Percentiles rank a stretch among this genome's conserved stretches.
phyloP scores from a whole-genome alignment of 1,284 basidiomycete genomes.

The Phellopilus nigrolimitatus region DNA sequence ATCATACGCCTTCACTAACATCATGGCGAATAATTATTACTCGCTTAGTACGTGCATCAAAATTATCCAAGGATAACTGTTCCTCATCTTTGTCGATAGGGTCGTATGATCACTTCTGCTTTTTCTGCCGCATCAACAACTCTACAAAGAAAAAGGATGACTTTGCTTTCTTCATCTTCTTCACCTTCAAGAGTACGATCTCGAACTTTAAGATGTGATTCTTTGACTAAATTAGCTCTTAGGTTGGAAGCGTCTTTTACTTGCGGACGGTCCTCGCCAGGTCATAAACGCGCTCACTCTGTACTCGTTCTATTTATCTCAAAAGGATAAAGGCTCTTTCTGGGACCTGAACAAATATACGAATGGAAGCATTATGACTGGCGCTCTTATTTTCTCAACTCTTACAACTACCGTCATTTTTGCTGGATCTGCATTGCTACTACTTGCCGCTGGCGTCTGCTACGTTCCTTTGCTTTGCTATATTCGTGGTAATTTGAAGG shows the following conservation, averaged over 20 bases:
- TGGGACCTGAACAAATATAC: slow-evolving; percentile 70
- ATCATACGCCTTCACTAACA: slow-evolving; percentile 93
- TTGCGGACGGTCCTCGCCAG: slow-evolving; percentile 97
- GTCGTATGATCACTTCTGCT: slow-evolving; percentile 96
- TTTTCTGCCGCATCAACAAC: slow-evolving; percentile 94
- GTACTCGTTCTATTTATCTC: slow-evolving; percentile 85
- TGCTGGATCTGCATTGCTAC: slow-evolving; percentile 73
- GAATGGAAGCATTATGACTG: slow-evolving; percentile 64
- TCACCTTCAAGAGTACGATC: slow-evolving; percentile 90
- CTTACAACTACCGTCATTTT: slow-evolving; percentile 90
- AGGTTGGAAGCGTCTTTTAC: slow-evolving; percentile 94
- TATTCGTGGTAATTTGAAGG: slow-evolving; percentile 94
- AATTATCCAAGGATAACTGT: slow-evolving; percentile 5
- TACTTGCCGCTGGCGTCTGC: slow-evolving; percentile 80
- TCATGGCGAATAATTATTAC: slow-evolving; percentile 96
- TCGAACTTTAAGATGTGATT: slow-evolving; percentile 12
- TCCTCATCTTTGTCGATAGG: slow-evolving; percentile 39
- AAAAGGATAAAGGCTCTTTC: slow-evolving; percentile 61
- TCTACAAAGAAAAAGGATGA: slow-evolving; percentile 96
- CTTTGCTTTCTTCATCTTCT: slow-evolving; percentile 99
- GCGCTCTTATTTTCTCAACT: slow-evolving; percentile 81
- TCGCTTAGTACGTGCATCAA: slow-evolving; percentile 67
- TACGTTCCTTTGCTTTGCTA: slow-evolving; percentile 93
- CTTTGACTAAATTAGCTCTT: slow-evolving; percentile 19
- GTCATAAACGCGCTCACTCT: slow-evolving; percentile 93